Conservation (phyloP, 257 asterid genomes). For the Marsdenia floribunda region DNA sequence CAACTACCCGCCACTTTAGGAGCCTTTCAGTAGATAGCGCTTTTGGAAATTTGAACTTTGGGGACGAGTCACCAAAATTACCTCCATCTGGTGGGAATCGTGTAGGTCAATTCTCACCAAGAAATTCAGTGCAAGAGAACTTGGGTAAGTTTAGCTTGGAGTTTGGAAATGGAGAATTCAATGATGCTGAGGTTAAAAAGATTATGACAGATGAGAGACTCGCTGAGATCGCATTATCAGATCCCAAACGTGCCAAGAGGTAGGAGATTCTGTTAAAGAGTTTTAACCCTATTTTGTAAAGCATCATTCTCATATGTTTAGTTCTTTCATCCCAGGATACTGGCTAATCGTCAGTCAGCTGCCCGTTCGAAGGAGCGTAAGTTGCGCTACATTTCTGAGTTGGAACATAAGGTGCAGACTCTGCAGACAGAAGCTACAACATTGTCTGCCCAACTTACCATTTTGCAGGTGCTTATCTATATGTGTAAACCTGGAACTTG, state of each 20-base stretch:
- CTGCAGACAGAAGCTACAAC: conserved; percentile 76
- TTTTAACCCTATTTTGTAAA: not conserved
- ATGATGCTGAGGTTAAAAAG: conserved; percentile 69
- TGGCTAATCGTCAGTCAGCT: conserved; percentile 92
- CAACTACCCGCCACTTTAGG: conserved; percentile 53
- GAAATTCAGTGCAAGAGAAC: conserved; percentile 49
- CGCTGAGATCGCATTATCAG: conserved; percentile 67
- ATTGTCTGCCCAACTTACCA: conserved; percentile 62
- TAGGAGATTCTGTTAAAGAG: conserved; percentile 13
- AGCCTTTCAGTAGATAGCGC: conserved; percentile 90
- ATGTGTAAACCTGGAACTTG: conserved; percentile 4
- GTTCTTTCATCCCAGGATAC: conserved; percentile 47
- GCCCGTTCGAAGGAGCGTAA: conserved; percentile 97
- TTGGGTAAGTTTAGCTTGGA: conserved; percentile 42
- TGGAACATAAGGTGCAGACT: conserved; percentile 86
- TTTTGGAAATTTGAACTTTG: conserved; percentile 47
- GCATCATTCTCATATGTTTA: not conserved
- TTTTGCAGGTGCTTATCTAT: conserved; percentile 50
- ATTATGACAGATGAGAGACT: conserved; percentile 83
- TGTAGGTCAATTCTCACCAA: conserved; percentile 50
- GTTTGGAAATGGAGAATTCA: conserved; percentile 66
- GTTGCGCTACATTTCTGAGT: conserved; percentile 80
- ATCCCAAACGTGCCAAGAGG: conserved; percentile 90
- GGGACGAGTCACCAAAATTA: conserved; percentile 45
- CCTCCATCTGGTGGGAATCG: conserved; percentile 29